Evolutionary conservation across 495 filamentous ascomycete species (phyloP), one percentile per base, ranked within the genome.

Genomic region (Tuber magnatum): DNA sequence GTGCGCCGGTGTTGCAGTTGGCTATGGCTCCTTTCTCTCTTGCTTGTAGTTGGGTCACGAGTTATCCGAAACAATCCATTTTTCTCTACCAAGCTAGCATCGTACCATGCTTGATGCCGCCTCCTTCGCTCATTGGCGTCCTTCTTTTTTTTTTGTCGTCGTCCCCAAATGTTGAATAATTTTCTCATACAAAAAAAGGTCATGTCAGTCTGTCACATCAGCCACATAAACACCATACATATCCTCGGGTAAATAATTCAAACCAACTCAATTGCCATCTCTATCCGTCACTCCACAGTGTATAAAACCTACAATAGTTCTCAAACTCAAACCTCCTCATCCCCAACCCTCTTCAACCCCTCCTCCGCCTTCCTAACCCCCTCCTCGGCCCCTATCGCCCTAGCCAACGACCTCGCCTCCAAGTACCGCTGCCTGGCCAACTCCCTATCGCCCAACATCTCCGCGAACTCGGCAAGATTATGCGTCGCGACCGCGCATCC

Each of bases 391-490:
- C 88, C 88, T 28, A 94, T 81, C 18, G 84, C 88, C 76, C 88
- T 87, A 65, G 90, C 89, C 73, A 94, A 78, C 12, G 83, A 86
- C 65, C 85, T 84, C 24, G 92, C 91, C 80, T 97, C 89, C 56
- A 86, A 83, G 80, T 90, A 93, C 77, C 84, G 84, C 75, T 83
- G 85, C 76, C 85, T 84, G 22, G 95, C 95, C 78, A 91, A 87
- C n/a, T 86, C 84, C 0, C 84, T 75, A 79, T 91, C 86, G 3
- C 91, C 90, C 70, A 89, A 83, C 86, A 93, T 88, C 75, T 91
- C 87, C 1, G 93, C 90, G 77, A 99, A 88, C 75, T 94, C 91
- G 20, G 90, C 95, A 69, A 97, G 86, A 83, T 97, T 97, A 82
- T 92, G 90, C 61, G 90, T 91, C n/a, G 94, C 92, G 16, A 89